Conservation (phyloP, 306 rosid genomes). For the Boehmeria nivea region DNA sequence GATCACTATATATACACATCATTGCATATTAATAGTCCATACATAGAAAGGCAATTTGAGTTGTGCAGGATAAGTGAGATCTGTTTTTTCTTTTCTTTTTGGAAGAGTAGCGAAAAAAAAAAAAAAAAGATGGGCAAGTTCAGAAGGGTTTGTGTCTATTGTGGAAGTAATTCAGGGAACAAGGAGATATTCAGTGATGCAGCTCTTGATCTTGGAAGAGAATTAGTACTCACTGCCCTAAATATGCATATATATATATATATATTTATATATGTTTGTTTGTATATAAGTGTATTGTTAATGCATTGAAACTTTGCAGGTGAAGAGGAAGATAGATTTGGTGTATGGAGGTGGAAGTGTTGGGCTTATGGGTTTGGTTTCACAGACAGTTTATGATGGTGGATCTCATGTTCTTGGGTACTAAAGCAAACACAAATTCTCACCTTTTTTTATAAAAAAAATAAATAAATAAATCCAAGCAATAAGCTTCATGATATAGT, state of each 20-base stretch:
- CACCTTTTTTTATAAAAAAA: too few relatives aligned
- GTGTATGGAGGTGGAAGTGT: constrained; percentile 93
- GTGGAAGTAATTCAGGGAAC: constrained; percentile 87
- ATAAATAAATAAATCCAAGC: too few relatives aligned
- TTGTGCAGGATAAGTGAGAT: background rate
- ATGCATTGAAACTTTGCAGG: constrained; percentile 39
- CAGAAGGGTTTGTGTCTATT: constrained; percentile 72
- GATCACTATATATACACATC: background rate
- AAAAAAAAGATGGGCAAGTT: constrained; percentile 42
- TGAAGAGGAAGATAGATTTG: constrained; percentile 66
- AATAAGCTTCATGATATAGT: background rate
- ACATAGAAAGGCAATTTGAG: background rate
- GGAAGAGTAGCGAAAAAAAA: too few relatives aligned
- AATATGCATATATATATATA: background rate
- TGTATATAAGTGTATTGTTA: constrained; percentile 4
- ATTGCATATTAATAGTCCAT: background rate
- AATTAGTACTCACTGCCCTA: constrained; percentile 45
- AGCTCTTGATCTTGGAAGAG: constrained; percentile 75
- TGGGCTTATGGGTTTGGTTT: constrained; percentile 86
- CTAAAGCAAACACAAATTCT: too few relatives aligned
- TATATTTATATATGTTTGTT: background rate
- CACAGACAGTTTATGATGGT: constrained; percentile 74
- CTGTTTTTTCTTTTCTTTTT: too few relatives aligned
- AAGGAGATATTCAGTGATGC: constrained; percentile 69
- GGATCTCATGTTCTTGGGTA: constrained; percentile 92